Evolutionary conservation across 2,329 filamentous ascomycete genomes (phyloP).

Genomic region (Aspergillus ibericus): DNA sequence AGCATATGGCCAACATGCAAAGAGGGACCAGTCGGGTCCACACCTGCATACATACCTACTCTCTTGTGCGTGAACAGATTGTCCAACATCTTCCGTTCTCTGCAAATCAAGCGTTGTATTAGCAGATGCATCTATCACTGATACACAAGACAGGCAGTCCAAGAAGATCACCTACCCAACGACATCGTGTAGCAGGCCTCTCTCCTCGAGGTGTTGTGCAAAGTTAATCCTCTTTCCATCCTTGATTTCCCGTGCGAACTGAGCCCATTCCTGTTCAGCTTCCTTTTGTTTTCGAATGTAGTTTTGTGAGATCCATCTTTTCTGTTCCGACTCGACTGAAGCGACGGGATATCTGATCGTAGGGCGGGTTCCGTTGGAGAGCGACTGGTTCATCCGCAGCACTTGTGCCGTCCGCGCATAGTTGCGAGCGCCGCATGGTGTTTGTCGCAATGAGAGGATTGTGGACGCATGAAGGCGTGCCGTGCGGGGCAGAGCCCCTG

Average conservation of each 20-base stretch:
- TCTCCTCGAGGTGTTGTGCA: slow-evolving; percentile 45
- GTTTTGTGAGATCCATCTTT: slow-evolving; percentile 40
- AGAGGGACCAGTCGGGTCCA: slow-evolving; percentile 52
- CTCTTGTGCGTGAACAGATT: slow-evolving; percentile 47
- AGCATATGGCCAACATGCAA: slow-evolving; percentile 54
- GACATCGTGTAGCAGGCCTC: slow-evolving; percentile 48
- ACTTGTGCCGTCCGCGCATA: slow-evolving; percentile 24
- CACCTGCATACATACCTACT: slow-evolving; percentile 49
- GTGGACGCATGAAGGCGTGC: slow-evolving; percentile 21
- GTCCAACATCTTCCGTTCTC: slow-evolving; percentile 46
- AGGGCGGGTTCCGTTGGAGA: slow-evolving; percentile 16
- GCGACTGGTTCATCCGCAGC: slow-evolving; percentile 18
- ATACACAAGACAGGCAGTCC: too few relatives aligned
- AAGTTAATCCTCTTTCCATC: slow-evolving; percentile 47
- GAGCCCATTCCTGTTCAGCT: slow-evolving; percentile 43
- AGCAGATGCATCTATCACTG: slow-evolving; percentile 6
- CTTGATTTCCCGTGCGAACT: slow-evolving; percentile 44
- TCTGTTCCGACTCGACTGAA: slow-evolving; percentile 19
- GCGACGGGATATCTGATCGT: slow-evolving; percentile 2
- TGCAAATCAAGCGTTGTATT: slow-evolving; percentile 17
- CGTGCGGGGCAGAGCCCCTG: slow-evolving; percentile 23
- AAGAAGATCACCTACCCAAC: slow-evolving; percentile 40
- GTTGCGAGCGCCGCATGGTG: slow-evolving; percentile 24
- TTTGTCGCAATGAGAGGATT: slow-evolving; percentile 8
- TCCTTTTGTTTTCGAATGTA: slow-evolving; percentile 39